Base-by-base conservation (phyloP, 345 rosid species). In the Eucalyptus pumila region DNA sequence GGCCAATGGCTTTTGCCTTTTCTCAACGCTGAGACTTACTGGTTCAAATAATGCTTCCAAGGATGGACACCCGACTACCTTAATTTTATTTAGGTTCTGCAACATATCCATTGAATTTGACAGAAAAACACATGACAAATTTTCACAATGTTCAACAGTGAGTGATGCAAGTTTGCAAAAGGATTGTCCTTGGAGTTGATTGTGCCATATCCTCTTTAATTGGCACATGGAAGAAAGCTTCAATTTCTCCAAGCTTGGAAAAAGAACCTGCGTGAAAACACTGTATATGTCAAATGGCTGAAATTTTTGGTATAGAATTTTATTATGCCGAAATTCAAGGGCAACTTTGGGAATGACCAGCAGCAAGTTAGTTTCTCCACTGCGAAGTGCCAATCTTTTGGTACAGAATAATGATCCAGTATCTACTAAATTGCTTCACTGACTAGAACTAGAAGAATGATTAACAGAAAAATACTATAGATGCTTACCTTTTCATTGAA, bases 21-120 rank as follows among this genome's bases (percentile, higher is more conserved):
- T 4, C 37, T n/a, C 6, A 4, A 1, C 0, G 3, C 6, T 7
- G 0, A n/a, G 76, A 0, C 3, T 30, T n/a, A 14, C 0, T 0
- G 37, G 11, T 14, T 65, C 76, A 65, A 65, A 7, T 65, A 65
- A 65, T 65, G 37, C 76, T 14, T 65, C 76, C 76, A 65, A 65
- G 37, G 37, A 65, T 5, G 21, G 37, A 14, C 76, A 65, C 6
- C 3, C 37, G 0, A 65, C 21, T 0, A 14, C 76, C 76, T 65
- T 0, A n/a, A n/a, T n/a, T 65, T 65, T 1, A 65, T 8, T 65
- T 0, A n/a, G 1, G 21, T 1, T n/a, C 0, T 4, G 37, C 76
- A 65, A 65, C 37, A 1, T n/a, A 7, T n/a, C 40, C 6, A n/a
- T 6, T n/a, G 11, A 14, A 65, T 65, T 65, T 7, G 6, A 14